Base-by-base conservation (phyloP, 768 basidiomycete species). In the Kwoniella botswanensis region DNA sequence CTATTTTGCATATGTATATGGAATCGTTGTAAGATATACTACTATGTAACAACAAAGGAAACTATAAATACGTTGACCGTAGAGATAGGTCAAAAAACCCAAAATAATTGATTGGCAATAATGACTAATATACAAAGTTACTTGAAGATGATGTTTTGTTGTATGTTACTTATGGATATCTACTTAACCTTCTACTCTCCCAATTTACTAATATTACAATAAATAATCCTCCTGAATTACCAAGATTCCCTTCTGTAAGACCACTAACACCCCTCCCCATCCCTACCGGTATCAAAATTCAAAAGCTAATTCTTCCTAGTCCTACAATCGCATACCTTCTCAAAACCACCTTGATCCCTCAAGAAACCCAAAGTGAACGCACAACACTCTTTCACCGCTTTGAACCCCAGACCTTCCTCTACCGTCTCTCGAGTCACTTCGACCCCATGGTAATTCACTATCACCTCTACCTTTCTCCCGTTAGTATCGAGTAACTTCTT, bases 381-480 rank as follows among this genome's bases (percentile, higher is more conserved):
- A 52, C 65, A 67, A 10, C 35, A 43, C 6, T 57, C 24, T 43
- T 60, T 59, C 2, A 59, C 42, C 11, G 43, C 46, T 29, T 42
- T 59, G 4, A 21, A 53, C n/a, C 56, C 56, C 3, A 41, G 17
- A 1, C 43, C 67, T 10, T 9, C 18, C 24, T 43, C 22, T 42
- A 52, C 52, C n/a, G 50, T 63, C 35, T 67, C 65, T 21, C 22
- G n/a, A 24, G 44, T 21, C 29, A 67, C 44, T 13, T 42, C 57
- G 4, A 41, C 26, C 9, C 56, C 73, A 61, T 74, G 73, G 13
- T 68, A 46, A 15, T 11, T 26, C 4, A 78, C 74, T 66, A 44
- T 52, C 7, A 69, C 53, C n/a, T 56, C 59, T 53, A 59, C 65
- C 21, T 65, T 41, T n/a, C 22, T 50, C 5, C 21, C 59, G 41